Conservation (phyloP, 768 basidiomycete species). For the Termitomyces sp. region DNA sequence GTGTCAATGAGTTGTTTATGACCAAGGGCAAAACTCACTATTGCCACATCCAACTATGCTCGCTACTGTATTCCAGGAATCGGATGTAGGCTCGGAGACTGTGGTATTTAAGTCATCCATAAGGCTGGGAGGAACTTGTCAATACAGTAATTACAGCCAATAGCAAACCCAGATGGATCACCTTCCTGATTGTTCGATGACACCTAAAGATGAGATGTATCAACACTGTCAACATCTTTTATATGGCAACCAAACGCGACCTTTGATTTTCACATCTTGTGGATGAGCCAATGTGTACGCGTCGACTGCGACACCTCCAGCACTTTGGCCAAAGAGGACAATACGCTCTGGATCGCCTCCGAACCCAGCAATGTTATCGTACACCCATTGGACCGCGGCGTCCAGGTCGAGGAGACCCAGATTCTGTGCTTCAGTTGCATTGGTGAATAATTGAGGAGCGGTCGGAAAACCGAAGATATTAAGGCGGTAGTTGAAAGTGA, state of each 20-base stretch:
- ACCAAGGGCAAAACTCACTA: slow-evolving; percentile 12
- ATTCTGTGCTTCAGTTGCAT: slow-evolving; percentile 24
- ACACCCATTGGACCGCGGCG: slow-evolving; percentile 41
- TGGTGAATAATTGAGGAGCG: slow-evolving; percentile 27
- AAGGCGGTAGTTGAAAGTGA: slow-evolving; percentile 22
- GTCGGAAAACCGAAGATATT: slow-evolving; percentile 35
- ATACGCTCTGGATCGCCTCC: slow-evolving; percentile 37
- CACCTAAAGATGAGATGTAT: slow-evolving; percentile 9
- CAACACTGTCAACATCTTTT: too few species aligned
- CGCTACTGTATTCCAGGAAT: slow-evolving; percentile 16
- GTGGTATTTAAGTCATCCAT: too few species aligned
- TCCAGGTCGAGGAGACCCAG: slow-evolving; percentile 33
- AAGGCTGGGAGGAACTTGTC: too few species aligned
- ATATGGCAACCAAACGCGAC: not conserved
- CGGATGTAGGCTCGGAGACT: too few species aligned
- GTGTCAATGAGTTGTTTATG: too few species aligned
- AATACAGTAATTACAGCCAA: too few species aligned
- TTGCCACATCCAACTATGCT: slow-evolving; percentile 28
- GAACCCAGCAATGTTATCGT: slow-evolving; percentile 40
- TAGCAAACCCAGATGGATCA: not conserved
- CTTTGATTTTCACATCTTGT: slow-evolving; percentile 21
- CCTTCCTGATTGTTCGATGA: slow-evolving; percentile 14
- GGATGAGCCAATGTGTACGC: slow-evolving; percentile 20
- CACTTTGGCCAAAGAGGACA: slow-evolving; percentile 31
- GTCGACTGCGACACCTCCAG: slow-evolving; percentile 26